Base-by-base conservation (phyloP, 805 yeast species). In the Starmerella tilneyi region DNA sequence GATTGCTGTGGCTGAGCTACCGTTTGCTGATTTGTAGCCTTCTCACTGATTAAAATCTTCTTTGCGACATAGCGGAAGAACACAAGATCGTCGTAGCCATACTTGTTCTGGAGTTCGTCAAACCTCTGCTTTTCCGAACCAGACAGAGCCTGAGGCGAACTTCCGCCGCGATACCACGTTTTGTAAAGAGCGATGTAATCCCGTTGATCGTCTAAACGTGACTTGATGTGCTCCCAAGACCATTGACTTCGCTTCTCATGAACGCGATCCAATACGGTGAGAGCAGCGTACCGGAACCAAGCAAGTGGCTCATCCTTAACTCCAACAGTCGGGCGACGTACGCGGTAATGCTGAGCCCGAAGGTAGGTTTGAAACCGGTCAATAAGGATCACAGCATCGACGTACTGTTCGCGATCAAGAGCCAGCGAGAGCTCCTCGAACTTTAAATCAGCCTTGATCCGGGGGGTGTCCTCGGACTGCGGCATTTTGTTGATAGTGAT, bases 381-480 rank as follows among this genome's bases (percentile, higher is more conserved):
- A 6, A 88, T 77, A 1, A 94, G 79, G 71, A 83, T 76, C 28
- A 94, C 66, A 1, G 84, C 70, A 58, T 84, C 92, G 32, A 81
- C 71, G 61, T 92, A 92, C 60, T 89, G 96, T 42, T 74, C 73
- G 45, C 89, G 78, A 59, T 89, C 92, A 46, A 92, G 67, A 45
- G 81, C 84, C 12, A 94, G 66, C n/a, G 94, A 82, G 56, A 94
- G 79, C 58, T 92, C 94, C 43, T 88, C 88, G 61, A 88, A 92
- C 50, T 79, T 74, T 43, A 92, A 65, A 48, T 84, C 82, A 0
- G 86, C 74, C 31, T 75, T 72, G 17, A 84, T 71, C 59, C 84
- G 92, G 11, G 58, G 58, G 9, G 33, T 43, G 21, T 6, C 92
- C 92, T 40, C 64, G 54, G 40, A 43, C 30, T 45, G 43, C 19